phyloP scores from a whole-genome alignment of 192 early-diverging fungal genomes.

The Entomortierella chlamydospora region DNA sequence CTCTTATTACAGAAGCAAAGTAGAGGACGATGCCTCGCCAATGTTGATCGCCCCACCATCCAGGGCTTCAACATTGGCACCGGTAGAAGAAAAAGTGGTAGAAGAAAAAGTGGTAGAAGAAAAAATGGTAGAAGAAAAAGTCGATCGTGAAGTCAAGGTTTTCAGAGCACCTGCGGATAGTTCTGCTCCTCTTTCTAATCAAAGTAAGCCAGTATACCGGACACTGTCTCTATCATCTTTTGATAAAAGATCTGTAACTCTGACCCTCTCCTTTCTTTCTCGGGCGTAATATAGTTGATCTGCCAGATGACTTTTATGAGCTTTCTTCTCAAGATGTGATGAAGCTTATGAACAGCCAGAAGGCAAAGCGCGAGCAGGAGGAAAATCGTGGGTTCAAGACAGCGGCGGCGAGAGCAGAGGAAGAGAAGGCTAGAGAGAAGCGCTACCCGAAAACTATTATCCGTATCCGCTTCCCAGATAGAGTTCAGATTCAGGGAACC shows the following conservation, averaged over 20 bases:
- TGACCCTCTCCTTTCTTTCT: not conserved
- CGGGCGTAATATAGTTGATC: slow-evolving; percentile 67
- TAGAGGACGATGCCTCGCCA: slow-evolving; percentile 12
- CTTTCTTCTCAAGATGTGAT: slow-evolving; percentile 76
- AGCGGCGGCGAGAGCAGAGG: slow-evolving; percentile 77
- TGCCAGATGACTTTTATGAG: slow-evolving; percentile 92
- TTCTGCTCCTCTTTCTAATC: slow-evolving; percentile 39
- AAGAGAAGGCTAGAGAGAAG: slow-evolving; percentile 66
- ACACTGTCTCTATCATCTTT: no score
- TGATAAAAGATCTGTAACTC: not conserved
- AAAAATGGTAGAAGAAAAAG: slow-evolving; percentile 3
- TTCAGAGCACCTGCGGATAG: slow-evolving; percentile 64
- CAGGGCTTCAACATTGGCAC: not conserved
- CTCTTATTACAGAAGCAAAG: slow-evolving; percentile 29
- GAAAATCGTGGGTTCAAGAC: slow-evolving; percentile 86
- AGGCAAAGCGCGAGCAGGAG: slow-evolving; percentile 59
- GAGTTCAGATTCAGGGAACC: slow-evolving; percentile 75
- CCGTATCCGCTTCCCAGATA: slow-evolving; percentile 88
- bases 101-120: slow-evolving; percentile 19
- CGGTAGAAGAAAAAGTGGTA: slow-evolving; percentile 1
- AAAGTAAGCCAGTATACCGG: no score
- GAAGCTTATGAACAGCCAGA: slow-evolving; percentile 70
- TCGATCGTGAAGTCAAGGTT: slow-evolving; percentile 60
- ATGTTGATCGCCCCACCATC: not conserved
- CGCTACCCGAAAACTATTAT: slow-evolving; percentile 85